Evolutionary conservation across 2,329 filamentous ascomycete species (phyloP).

Genomic region (Ilyonectria destructans): DNA sequence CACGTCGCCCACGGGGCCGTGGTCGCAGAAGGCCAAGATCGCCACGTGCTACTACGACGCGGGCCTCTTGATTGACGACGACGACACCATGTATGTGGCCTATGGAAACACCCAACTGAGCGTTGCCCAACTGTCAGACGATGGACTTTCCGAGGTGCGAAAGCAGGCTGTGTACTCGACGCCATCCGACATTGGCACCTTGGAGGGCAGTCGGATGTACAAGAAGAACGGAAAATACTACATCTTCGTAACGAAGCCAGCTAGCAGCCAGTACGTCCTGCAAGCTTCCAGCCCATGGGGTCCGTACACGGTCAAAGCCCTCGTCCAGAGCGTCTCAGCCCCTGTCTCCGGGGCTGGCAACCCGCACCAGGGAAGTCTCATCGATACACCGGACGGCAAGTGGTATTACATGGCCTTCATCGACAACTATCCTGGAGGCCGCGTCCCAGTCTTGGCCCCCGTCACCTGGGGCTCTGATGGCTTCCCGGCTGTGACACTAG

Average conservation of each 20-base stretch:
- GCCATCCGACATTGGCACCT: neutral
- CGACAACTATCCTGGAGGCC: conserved; percentile 69
- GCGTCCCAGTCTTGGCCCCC: conserved; percentile 71
- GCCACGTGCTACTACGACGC: conserved; percentile 72
- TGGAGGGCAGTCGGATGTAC: conserved; percentile 70
- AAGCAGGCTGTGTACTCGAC: neutral
- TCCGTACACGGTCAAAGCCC: conserved; percentile 61
- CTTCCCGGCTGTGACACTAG: conserved; percentile 58
- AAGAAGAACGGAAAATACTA: conserved; percentile 70
- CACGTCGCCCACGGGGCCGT: conserved; percentile 57
- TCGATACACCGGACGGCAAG: conserved; percentile 65
- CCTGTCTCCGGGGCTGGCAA: conserved; percentile 61
- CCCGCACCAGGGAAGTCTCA: conserved; percentile 70
- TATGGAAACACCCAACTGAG: conserved; percentile 66
- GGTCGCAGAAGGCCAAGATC: conserved; percentile 58
- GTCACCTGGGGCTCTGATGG: conserved; percentile 63
- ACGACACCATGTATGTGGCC: conserved; percentile 72
- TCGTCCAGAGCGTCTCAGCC: conserved; percentile 59
- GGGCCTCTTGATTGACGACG: conserved; percentile 69
- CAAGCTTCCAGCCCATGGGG: conserved; percentile 64
- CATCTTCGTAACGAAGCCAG: conserved; percentile 65
- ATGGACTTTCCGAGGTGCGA: conserved; percentile 55
- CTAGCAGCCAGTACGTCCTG: conserved; percentile 63
- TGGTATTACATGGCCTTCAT: conserved; percentile 74
- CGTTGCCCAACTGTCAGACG: conserved; percentile 66